phyloP scores from a whole-genome alignment of 2,329 filamentous ascomycete species.

The Anisogramma anomala region DNA sequence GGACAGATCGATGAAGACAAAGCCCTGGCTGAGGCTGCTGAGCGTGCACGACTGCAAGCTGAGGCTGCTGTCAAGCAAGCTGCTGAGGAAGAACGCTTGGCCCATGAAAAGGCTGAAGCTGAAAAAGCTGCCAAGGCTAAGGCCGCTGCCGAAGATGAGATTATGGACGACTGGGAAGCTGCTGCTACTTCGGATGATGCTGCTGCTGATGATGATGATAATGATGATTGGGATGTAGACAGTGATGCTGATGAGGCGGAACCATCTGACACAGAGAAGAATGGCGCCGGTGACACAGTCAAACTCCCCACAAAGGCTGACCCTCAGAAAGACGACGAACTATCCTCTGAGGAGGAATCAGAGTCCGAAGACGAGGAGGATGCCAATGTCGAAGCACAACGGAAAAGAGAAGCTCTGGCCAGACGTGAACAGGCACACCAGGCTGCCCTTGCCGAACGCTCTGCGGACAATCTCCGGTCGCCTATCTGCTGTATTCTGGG shows the following conservation, averaged over 20 bases:
- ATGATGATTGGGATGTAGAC: slow-evolving; percentile 91
- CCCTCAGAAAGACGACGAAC: slow-evolving; percentile 32
- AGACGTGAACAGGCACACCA: slow-evolving; percentile 83
- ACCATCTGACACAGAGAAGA: slow-evolving; percentile 21
- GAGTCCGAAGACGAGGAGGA: slow-evolving; percentile 56
- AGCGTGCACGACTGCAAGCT: slow-evolving; percentile 56
- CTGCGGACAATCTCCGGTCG: slow-evolving; percentile 87
- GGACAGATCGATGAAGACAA: slow-evolving; percentile 62
- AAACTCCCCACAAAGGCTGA: slow-evolving; percentile 24
- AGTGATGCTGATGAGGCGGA: slow-evolving; percentile 58
- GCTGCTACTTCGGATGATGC: slow-evolving; percentile 65
- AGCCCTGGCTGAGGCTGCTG: slow-evolving; percentile 65
- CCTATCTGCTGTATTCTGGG: slow-evolving; percentile 99
- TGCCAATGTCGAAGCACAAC: slow-evolving; percentile 50
- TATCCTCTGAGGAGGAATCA: slow-evolving; percentile 43
- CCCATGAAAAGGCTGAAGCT: slow-evolving; percentile 43
- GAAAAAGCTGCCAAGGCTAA: slow-evolving; percentile 43
- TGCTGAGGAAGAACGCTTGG: slow-evolving; percentile 18
- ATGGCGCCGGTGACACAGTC: slow-evolving; percentile 24
- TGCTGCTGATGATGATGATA: slow-evolving; percentile 66
- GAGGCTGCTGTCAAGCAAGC: slow-evolving; percentile 41
- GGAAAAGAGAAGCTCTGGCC: slow-evolving; percentile 81
- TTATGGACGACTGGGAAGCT: slow-evolving; percentile 63
- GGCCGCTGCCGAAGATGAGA: slow-evolving; percentile 50
- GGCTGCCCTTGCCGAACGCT: slow-evolving; percentile 80